These are phyloP conservation scores for Farysia itapuensis DNA, from an alignment of 1,284 basidiomycete genomes.

Conservation along the genomic window DNA sequence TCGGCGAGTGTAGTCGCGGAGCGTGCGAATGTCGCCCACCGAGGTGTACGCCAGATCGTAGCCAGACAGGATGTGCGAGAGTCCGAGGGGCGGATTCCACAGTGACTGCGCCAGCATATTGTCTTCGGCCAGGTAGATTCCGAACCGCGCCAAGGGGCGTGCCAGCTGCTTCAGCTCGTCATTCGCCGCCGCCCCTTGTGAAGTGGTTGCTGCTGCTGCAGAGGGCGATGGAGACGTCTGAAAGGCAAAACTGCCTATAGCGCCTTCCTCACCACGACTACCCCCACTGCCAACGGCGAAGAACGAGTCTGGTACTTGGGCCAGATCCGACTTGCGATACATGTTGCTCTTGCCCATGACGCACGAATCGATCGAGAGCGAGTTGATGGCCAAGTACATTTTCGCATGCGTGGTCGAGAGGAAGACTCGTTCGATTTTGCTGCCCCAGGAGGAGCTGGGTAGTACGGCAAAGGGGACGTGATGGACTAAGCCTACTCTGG, in stretches of 20 bases:
- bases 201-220: neutral
- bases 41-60: conserved; percentile 52
- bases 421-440: conserved; percentile 87
- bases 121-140: conserved; percentile 59
- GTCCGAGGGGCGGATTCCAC: conserved; percentile 44
- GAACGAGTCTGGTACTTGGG: conserved; percentile 61
- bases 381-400: conserved; percentile 97
- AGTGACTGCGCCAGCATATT: conserved; percentile 58
- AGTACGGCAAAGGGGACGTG: conserved; percentile 88
- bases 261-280: conserved; percentile 38
- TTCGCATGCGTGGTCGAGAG: conserved; percentile 96
- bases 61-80: conserved; percentile 43
- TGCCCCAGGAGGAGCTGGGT: conserved; percentile 66
- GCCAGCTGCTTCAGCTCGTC: conserved; percentile 23
- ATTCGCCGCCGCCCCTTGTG: too few species aligned
- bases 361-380: conserved; percentile 82
- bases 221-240: neutral
- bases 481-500: conserved; percentile 79
- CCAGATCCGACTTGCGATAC: conserved; percentile 85
- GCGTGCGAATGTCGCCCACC: conserved; percentile 55
- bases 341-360: conserved; percentile 96
- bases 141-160: conserved; percentile 53
- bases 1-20: conserved; percentile 49
- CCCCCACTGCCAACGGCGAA: conserved; percentile 45
- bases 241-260: conserved; percentile 51